Evolutionary conservation across 1,139 yeast species (phyloP).

Genomic region (Sugiyamaella novakii): DNA sequence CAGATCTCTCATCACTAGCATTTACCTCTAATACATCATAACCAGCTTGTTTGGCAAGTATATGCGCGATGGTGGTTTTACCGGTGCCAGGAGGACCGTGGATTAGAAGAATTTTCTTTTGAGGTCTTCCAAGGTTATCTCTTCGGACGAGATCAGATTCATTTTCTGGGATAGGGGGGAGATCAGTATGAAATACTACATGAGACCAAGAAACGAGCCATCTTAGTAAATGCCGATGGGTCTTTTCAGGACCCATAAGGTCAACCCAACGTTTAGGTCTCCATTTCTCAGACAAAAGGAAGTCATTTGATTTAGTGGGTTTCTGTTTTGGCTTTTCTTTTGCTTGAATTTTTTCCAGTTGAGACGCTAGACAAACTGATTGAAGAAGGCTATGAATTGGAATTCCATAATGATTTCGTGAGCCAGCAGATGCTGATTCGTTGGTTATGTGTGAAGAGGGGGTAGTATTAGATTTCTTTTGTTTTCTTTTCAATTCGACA

Average conservation of each 20-base stretch:
- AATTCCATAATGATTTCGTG: constrained; percentile 36
- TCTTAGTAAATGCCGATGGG: constrained; percentile 66
- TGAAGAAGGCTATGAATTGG: constrained; percentile 36
- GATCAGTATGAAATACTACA: constrained; percentile 57
- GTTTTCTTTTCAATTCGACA: constrained; percentile 1
- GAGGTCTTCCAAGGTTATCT: constrained; percentile 54
- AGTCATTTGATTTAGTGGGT: background rate
- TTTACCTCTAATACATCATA: constrained; percentile 81
- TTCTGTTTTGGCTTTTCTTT: background rate
- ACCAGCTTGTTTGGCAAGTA: constrained; percentile 80
- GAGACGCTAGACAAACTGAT: constrained; percentile 10
- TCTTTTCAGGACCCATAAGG: constrained; percentile 76
- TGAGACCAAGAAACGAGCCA: constrained; percentile 87
- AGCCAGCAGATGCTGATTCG: background rate
- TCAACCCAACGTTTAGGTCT: constrained; percentile 74
- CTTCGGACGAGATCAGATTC: constrained; percentile 21
- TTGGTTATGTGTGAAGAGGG: background rate
- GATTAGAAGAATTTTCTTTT: constrained; percentile 65
- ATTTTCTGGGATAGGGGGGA: constrained; percentile 21
- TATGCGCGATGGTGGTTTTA: constrained; percentile 86
- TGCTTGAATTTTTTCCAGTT: constrained; percentile 1
- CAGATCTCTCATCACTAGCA: constrained; percentile 83
- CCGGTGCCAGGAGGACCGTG: constrained; percentile 98
- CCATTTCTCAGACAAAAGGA: constrained; percentile 71
- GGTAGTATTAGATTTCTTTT: background rate